A percentile compares a stretch with the other conserved stretches of the same genome.
These are phyloP conservation scores for Meyerozyma carpophila DNA, from an alignment of 1,139 yeast species.

Conservation along the genomic window DNA sequence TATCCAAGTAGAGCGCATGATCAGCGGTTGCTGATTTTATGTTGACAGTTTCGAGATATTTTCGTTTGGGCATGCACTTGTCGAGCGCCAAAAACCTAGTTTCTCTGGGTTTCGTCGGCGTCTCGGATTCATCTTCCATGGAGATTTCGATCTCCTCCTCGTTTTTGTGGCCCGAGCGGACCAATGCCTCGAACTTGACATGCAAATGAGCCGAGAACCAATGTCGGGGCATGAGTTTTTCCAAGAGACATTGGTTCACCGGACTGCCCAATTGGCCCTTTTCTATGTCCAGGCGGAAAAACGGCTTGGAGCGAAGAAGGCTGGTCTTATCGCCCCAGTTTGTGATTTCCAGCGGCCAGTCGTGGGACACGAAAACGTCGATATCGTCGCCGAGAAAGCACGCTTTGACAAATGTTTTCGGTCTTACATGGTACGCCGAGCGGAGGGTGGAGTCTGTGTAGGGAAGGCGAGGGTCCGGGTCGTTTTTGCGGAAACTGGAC, in stretches of 20 bases:
- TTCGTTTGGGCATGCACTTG: slow-evolving; percentile 65
- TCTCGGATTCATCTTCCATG: slow-evolving; percentile 9
- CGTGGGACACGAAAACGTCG: slow-evolving; percentile 72
- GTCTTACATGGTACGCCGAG: slow-evolving; percentile 72
- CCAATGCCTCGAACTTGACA: slow-evolving; percentile 58
- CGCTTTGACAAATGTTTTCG: slow-evolving; percentile 56
- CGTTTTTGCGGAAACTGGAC: slow-evolving; percentile 20
- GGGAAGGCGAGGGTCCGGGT: slow-evolving; percentile 30
- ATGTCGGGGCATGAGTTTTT: slow-evolving; percentile 51
- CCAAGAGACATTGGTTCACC: slow-evolving; percentile 52
- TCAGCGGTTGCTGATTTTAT: slow-evolving; percentile 21
- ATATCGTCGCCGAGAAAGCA: slow-evolving; percentile 25
- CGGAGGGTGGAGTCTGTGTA: slow-evolving; percentile 40
- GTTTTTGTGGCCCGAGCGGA: slow-evolving; percentile 10
- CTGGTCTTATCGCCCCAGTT: slow-evolving; percentile 50
- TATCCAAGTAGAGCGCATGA: slow-evolving; percentile 31
- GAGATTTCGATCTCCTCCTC: slow-evolving; percentile 1
- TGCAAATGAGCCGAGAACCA: slow-evolving; percentile 95
- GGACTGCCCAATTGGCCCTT: slow-evolving; percentile 70
- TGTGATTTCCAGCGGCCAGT: slow-evolving; percentile 89
- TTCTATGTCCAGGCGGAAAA: slow-evolving; percentile 58
- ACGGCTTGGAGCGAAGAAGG: slow-evolving; percentile 58
- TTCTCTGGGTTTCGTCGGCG: slow-evolving; percentile 1
- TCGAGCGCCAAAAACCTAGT: slow-evolving; percentile 79
- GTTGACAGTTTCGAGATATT: slow-evolving; percentile 42